phyloP scores from a whole-genome alignment of 2,329 filamentous ascomycete species.

The Stromatinia cepivora region DNA sequence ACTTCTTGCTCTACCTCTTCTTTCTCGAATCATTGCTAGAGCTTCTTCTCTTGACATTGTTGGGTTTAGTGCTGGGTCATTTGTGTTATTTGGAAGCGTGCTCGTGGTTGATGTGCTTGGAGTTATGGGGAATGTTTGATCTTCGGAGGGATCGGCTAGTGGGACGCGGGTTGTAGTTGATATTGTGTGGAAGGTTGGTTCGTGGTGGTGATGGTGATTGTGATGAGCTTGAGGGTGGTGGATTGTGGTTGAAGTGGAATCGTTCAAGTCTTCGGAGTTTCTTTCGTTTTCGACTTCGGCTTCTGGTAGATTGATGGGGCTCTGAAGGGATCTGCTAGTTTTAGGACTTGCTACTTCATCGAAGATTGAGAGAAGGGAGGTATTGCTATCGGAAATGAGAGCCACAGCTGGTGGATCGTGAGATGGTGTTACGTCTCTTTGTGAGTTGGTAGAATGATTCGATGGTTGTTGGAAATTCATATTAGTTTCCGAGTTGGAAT shows the following conservation, averaged over 20 bases:
- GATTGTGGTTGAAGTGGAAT: constrained; percentile 39
- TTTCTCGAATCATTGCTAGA: constrained; percentile 71
- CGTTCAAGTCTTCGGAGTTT: constrained; percentile 24
- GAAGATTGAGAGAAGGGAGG: constrained; percentile 61
- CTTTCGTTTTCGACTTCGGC: constrained; percentile 25
- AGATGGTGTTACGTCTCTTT: constrained; percentile 51
- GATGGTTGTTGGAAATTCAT: constrained; percentile 17
- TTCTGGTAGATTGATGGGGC: constrained; percentile 28
- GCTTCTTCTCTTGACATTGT: constrained; percentile 74
- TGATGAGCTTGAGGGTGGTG: constrained; percentile 9
- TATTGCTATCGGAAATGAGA: constrained; percentile 53
- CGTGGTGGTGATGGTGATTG: constrained; percentile 35
- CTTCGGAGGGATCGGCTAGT: constrained; percentile 34
- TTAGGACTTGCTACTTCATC: constrained; percentile 49
- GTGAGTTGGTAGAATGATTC: background rate
- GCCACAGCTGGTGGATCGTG: constrained; percentile 63
- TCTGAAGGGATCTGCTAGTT: constrained; percentile 23
- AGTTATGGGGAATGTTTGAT: background rate
- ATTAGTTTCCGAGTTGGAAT: constrained; percentile 24
- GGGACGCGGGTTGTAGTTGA: constrained; percentile 41
- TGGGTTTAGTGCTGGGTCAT: constrained; percentile 59
- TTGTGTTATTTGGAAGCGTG: constrained; percentile 25
- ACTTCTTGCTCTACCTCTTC: constrained; percentile 69
- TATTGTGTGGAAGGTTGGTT: constrained; percentile 38
- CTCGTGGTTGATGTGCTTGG: constrained; percentile 26